Conservation (phyloP, 2,329 filamentous ascomycete genomes). For the Nothopassalora personata region DNA sequence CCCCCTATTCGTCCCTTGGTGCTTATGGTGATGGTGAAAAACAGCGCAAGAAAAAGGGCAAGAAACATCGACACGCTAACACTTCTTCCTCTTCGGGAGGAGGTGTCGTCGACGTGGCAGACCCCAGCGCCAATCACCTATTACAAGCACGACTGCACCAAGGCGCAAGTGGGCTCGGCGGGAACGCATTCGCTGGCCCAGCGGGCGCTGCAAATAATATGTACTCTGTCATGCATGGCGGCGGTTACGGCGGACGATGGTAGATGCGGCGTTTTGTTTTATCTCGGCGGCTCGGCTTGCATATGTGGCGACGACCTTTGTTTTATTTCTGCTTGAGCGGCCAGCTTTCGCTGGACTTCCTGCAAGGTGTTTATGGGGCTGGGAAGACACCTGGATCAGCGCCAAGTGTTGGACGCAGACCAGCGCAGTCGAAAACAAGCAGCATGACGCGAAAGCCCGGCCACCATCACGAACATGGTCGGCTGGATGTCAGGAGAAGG, state of each 20-base stretch:
- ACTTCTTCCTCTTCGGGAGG: constrained; percentile 96
- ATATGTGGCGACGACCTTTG: constrained; percentile 20
- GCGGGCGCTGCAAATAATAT: constrained; percentile 23
- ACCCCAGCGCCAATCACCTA: constrained; percentile 89
- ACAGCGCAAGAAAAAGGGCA: constrained; percentile 92
- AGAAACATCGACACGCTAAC: constrained; percentile 99
- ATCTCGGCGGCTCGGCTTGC: constrained; percentile 5
- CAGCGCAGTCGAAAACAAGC: constrained; percentile 19
- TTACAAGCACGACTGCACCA: constrained; percentile 79
- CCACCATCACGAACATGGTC: constrained; percentile 15
- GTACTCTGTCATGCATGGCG: constrained; percentile 31
- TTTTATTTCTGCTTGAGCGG: constrained; percentile 18
- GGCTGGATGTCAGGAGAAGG: constrained; percentile 10
- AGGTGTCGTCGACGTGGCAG: constrained; percentile 88
- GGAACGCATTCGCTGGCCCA: constrained; percentile 22
- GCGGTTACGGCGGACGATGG: constrained; percentile 27
- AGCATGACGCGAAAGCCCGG: constrained; percentile 14
- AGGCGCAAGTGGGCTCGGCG: constrained; percentile 60
- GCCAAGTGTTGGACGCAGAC: constrained; percentile 29
- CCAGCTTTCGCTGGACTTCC: constrained; percentile 20
- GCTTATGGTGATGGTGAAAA: constrained; percentile 39
- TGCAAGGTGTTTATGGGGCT: constrained; percentile 26
- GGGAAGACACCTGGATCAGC: constrained; percentile 21
- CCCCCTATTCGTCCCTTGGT: constrained; percentile 22
- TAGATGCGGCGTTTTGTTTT: constrained; percentile 19